Percentiles rank a stretch among this genome's conserved stretches.
These are phyloP conservation scores for Ophiocordyceps camponoti-floridani DNA, from an alignment of 2,329 filamentous ascomycete species.

Conservation along the genomic window DNA sequence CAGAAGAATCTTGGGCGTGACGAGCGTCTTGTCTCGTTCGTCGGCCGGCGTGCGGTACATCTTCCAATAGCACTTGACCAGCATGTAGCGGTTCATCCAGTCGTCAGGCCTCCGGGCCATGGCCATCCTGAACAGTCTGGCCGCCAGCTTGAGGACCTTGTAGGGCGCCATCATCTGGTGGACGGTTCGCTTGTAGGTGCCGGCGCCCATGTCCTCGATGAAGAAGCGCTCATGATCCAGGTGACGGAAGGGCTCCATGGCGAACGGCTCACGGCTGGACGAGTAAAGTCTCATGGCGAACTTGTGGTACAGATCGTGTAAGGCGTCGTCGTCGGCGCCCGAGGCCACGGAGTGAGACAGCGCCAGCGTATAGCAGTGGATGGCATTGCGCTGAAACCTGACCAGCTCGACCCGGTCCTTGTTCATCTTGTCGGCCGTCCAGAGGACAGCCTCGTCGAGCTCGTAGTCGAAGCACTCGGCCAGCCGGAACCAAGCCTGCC, in stretches of 20 bases:
- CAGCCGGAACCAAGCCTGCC: conserved; percentile 82
- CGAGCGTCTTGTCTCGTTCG: conserved; percentile 17
- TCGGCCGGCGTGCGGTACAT: conserved; percentile 35
- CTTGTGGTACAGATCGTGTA: conserved; percentile 41
- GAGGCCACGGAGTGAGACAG: conserved; percentile 34
- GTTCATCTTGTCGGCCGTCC: conserved; percentile 84
- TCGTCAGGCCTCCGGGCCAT: conserved; percentile 33
- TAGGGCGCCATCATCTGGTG: conserved; percentile 40
- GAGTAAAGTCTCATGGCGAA: conserved; percentile 45
- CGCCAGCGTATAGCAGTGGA: conserved; percentile 58
- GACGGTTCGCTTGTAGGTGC: conserved; percentile 32
- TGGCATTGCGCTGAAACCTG: conserved; percentile 58
- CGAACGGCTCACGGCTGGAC: conserved; percentile 42
- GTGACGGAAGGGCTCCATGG: conserved; percentile 42
- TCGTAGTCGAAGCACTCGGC: conserved; percentile 80
- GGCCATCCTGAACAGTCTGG: conserved; percentile 35
- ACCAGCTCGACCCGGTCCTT: conserved; percentile 60
- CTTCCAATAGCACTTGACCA: conserved; percentile 45
- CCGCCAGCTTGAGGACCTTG: conserved; percentile 44
- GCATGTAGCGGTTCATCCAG: conserved; percentile 44
- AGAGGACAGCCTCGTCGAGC: conserved; percentile 70
- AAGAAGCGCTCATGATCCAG: conserved; percentile 38
- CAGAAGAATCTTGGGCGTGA: conserved; percentile 22
- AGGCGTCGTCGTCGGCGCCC: conserved; percentile 28
- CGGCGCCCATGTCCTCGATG: conserved; percentile 29